Evolutionary conservation across 495 filamentous ascomycete genomes (phyloP), one percentile per base, ranked within the genome.

Genomic region (Aspergillus haitiensis): DNA sequence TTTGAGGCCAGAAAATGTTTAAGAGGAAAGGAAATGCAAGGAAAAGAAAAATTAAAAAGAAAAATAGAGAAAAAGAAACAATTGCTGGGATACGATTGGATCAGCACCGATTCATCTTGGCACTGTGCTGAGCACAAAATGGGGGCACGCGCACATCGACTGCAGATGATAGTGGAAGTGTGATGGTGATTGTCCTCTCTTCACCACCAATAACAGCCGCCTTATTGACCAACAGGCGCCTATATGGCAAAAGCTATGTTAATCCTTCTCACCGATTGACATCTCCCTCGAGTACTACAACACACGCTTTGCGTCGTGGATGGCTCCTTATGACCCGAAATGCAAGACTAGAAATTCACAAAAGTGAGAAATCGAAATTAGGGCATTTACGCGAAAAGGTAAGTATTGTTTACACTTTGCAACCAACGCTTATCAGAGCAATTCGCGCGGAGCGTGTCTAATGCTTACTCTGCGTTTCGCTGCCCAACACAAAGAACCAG

Each of bases 401-500:
- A 59, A 55, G 39, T 36, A 40, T 33, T 55, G 36, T 32, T 42
- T 46, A 33, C 39, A 16, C 21, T 10, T 31, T 49, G 56, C 40
- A 52, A 33, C 16, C 8, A 37, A 47, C 32, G 21, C 32, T 42
- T 60, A 44, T 45, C 47, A 52, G 46, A 21, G 46, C 44, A 34
- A 34, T 46, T 12, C 52, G 37, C 34, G 15, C 44, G 37, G 49
- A 61, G 35, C 52, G 55, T 56, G 52, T 36, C 61, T 45, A 21
- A 61, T 59, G 49, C 60, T 58, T 63, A 62, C 60, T 60, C 54
- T 65, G 55, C 27, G 18, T 53, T 59, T 70, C 61, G 67, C 64
- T 65, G 67, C 67, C 67, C 66, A 64, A 60, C 62, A 56, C 48
- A 62, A 65, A 56, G 54, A 59, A 65, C 64, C 51, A 58, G 64